Evolutionary conservation across 2,329 filamentous ascomycete genomes (phyloP).

Genomic region (Arthrobotrys megalospora): DNA sequence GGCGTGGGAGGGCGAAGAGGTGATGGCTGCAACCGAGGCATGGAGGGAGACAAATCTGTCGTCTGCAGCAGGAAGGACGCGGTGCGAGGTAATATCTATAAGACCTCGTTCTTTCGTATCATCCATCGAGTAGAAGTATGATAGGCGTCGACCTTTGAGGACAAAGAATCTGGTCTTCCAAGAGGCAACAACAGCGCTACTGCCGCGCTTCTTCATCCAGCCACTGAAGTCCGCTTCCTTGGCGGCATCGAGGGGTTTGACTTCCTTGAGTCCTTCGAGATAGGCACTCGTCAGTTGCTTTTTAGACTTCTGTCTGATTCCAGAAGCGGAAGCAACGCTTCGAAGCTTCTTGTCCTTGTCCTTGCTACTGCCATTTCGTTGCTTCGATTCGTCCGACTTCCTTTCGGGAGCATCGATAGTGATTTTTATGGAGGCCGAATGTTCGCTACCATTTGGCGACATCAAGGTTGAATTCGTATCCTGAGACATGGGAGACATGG

Average conservation of each 20-base stretch:
- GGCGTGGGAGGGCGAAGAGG: conserved; percentile 72
- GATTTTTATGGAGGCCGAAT: conserved; percentile 50
- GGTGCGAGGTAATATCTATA: conserved; percentile 97
- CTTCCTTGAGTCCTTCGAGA: conserved; percentile 85
- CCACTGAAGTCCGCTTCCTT: conserved; percentile 90
- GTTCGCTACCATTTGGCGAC: conserved; percentile 58
- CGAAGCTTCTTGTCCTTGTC: conserved; percentile 56
- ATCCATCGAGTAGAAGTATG: conserved; percentile 95
- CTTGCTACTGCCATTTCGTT: conserved; percentile 39
- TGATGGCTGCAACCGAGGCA: conserved; percentile 91
- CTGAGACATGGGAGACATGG: conserved; percentile 53
- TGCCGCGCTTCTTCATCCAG: conserved; percentile 99
- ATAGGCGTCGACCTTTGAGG: conserved; percentile 87
- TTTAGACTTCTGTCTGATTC: conserved; percentile 78
- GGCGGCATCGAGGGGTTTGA: conserved; percentile 86
- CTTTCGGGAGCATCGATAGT: conserved; percentile 53
- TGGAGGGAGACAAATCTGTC: conserved; percentile 92
- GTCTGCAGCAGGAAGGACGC: conserved; percentile 93
- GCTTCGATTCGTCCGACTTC: conserved; percentile 52
- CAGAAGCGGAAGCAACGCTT: conserved; percentile 55
- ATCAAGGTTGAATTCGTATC: conserved; percentile 54
- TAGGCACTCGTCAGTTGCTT: conserved; percentile 92
- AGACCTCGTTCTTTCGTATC: conserved; percentile 94
- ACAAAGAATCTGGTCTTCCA: conserved; percentile 99
- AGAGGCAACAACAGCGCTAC: conserved; percentile 88